Evolutionary conservation across 495 filamentous ascomycete genomes (phyloP).

Genomic region (Daldinia concentrica): DNA sequence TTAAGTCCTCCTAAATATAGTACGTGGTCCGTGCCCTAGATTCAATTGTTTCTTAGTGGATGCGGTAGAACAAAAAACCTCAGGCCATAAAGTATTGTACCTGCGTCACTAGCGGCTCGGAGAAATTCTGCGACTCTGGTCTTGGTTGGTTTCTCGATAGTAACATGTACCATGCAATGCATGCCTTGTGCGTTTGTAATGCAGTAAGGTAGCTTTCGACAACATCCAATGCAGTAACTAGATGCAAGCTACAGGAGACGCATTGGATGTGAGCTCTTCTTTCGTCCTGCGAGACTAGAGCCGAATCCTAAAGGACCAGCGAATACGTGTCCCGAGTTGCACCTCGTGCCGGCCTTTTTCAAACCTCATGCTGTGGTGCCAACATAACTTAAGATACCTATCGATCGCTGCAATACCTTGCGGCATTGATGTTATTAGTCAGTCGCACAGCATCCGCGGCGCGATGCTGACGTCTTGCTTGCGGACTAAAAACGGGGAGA

Average conservation of each 20-base stretch:
- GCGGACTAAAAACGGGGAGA: conserved; percentile 17
- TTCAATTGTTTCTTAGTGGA: no score
- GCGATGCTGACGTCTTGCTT: conserved; percentile 16
- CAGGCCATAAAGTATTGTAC: conserved; percentile 17
- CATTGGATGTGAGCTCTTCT: conserved; percentile 20
- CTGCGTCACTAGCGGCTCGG: conserved; percentile 37
- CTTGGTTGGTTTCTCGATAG: conserved; percentile 26
- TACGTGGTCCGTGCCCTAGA: no score
- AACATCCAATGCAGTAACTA: conserved; percentile 29
- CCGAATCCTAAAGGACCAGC: conserved; percentile 19
- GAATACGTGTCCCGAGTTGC: conserved; percentile 10
- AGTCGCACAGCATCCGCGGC: conserved; percentile 2
- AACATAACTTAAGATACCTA: conserved; percentile 5
- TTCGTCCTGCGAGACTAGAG: conserved; percentile 9
- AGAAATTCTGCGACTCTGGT: conserved; percentile 36
- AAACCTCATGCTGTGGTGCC: not conserved
- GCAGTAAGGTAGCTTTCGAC: conserved; percentile 30
- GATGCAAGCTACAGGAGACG: conserved; percentile 36
- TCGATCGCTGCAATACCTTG: not conserved
- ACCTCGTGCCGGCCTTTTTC: conserved; percentile 5
- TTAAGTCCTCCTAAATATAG: no score
- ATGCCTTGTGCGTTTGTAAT: conserved; percentile 6
- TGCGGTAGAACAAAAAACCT: conserved; percentile 2
- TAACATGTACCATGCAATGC: conserved; percentile 7
- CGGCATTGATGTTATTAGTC: not conserved